Evolutionary conservation across 2,329 filamentous ascomycete genomes (phyloP), one percentile per base, ranked within the genome.

Genomic region (Fusarium sororula): DNA sequence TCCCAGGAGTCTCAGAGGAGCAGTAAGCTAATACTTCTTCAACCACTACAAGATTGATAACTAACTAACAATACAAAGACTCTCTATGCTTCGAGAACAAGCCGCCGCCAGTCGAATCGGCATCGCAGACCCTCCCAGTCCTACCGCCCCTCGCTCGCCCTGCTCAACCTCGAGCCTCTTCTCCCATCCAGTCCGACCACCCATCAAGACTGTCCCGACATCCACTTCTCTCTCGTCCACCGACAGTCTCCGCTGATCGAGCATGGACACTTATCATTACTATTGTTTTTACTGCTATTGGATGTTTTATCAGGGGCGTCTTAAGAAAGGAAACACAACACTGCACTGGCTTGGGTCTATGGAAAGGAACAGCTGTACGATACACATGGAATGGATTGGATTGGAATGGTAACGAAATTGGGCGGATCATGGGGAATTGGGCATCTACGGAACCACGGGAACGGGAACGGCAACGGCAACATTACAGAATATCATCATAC

Each of bases 1-100:
- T 91, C 20, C 88, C 88, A 6, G 89, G 89, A 44, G 83, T 90
- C 47, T 87, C 87, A 51, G 84, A 89, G 72, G 87, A 90, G 74
- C 88, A 91, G 89, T 90, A 85, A 80, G 88, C 83, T 11, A 44
- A 45, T 47, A 37, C 37, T n/a, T 48, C 20, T 37, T 37, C 48
- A 32, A 60, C 10, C 24, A 24, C 54, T 28, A 47, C 35, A 55
- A 41, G 5, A 38, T 6, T 13, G 26, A 44, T 35, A n/a, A 37
- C 64, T 30, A 26, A 42, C 63, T 64, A 24, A 56, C 35, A n/a
- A 50, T 37, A 22, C n/a, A 53, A 60, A 89, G 87, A 71, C 82
- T 89, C 73, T 78, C 82, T 38, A 82, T 87, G 72, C 82, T 89
- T 68, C 86, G 86, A 74, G 86, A 88, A 79, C 86, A 88, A 78